These are phyloP conservation scores for Cyberlindnera subsufficiens DNA, from an alignment of 805 yeast genomes.

Conservation along the genomic window DNA sequence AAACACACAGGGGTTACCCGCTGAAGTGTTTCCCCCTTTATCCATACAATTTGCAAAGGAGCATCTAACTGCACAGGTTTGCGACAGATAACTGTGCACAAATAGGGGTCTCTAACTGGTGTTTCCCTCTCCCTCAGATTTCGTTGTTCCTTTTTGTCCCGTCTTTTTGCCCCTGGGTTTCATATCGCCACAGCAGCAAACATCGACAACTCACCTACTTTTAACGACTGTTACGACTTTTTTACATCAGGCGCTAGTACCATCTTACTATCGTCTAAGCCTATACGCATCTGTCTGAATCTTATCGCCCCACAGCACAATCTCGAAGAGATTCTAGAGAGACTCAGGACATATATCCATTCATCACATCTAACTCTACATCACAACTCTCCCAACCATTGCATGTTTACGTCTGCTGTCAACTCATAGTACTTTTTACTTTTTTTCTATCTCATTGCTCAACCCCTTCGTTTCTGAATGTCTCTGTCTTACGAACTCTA, in stretches of 20 bases:
- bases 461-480: slow-evolving; percentile 3
- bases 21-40: too few species aligned
- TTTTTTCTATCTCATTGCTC: neutral
- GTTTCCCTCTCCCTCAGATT: too few species aligned
- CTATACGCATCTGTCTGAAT: neutral
- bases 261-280: neutral
- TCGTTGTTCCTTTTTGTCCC: too few species aligned
- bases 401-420: neutral
- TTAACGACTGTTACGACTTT: too few species aligned
- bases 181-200: too few species aligned
- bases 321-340: slow-evolving; percentile 2
- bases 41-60: too few species aligned
- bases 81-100: too few species aligned
- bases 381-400: neutral
- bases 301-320: neutral
- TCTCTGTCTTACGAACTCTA: slow-evolving; percentile 29
- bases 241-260: neutral
- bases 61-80: too few species aligned
- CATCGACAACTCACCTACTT: too few species aligned
- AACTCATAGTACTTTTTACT: neutral
- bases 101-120: too few species aligned
- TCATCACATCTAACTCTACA: neutral
- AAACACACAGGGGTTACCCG: too few species aligned
- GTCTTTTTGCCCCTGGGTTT: too few species aligned
- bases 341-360: neutral